These are phyloP conservation scores for Orbilia brochopaga DNA, from an alignment of 2,329 filamentous ascomycete species.

Conservation along the genomic window DNA sequence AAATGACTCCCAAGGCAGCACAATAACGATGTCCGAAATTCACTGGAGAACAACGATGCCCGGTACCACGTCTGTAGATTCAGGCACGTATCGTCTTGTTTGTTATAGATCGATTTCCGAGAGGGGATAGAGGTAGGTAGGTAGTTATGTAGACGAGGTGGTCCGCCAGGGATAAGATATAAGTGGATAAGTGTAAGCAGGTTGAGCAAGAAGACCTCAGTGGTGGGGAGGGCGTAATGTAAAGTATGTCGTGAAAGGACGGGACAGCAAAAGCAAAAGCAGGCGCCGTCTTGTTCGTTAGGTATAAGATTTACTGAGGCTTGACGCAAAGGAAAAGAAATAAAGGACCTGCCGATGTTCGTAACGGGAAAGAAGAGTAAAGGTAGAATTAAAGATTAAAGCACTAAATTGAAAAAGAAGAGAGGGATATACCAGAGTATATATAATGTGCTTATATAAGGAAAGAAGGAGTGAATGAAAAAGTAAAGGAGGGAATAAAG, in stretches of 20 bases:
- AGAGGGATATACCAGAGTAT: conserved; percentile 40
- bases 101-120: conserved; percentile 26
- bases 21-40: conserved; percentile 39
- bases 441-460: conserved; percentile 15
- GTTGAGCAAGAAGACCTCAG: background rate
- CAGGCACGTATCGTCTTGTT: conserved; percentile 30
- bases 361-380: conserved; percentile 28
- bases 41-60: conserved; percentile 22
- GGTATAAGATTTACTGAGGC: conserved; percentile 14
- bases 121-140: conserved; percentile 20
- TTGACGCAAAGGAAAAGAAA: conserved; percentile 21
- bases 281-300: conserved; percentile 22
- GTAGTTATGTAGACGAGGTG: conserved; percentile 22
- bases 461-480: conserved; percentile 11
- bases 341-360: conserved; percentile 21
- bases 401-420: conserved; percentile 26
- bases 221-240: background rate
- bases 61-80: conserved; percentile 31
- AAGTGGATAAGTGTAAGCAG: background rate
- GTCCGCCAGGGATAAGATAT: conserved; percentile 32
- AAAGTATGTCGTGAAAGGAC: conserved; percentile 24
- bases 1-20: conserved; percentile 32
- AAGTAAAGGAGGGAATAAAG: background rate
- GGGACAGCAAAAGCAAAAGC: conserved; percentile 42
- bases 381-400: conserved; percentile 11